Evolutionary conservation across 2,329 filamentous ascomycete species (phyloP).

Genomic region (Aspergillus hortae): DNA sequence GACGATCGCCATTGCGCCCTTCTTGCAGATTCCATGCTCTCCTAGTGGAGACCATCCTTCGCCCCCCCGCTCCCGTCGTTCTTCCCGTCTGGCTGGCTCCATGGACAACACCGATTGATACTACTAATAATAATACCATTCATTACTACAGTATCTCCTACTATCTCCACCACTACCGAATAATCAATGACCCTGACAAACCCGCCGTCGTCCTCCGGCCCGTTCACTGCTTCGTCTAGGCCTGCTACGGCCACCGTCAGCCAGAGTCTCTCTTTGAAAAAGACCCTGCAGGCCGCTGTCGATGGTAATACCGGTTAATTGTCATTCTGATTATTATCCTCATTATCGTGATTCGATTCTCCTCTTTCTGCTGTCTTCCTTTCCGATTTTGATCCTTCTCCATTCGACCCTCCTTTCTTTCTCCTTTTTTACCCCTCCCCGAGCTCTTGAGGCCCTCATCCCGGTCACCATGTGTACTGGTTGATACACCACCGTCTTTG

Average conservation of each 20-base stretch:
- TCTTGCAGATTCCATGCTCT: not conserved
- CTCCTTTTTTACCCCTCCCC: slow-evolving; percentile 6
- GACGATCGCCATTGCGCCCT: not conserved
- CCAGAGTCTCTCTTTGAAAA: slow-evolving; percentile 38
- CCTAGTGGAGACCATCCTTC: slow-evolving; percentile 1
- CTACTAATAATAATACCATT: not conserved
- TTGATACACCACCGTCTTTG: slow-evolving; percentile 3
- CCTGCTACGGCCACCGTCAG: slow-evolving; percentile 27
- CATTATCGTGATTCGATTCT: not conserved
- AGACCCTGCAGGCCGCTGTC: slow-evolving; percentile 41
- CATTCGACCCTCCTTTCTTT: slow-evolving; percentile 1
- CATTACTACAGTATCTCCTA: not conserved
- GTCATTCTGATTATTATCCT: slow-evolving; percentile 8
- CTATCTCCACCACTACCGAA: slow-evolving; percentile 1
- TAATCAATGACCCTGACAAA: slow-evolving; percentile 41
- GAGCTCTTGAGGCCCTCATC: not conserved
- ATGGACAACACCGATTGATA: slow-evolving; percentile 2
- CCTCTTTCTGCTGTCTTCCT: slow-evolving; percentile 13
- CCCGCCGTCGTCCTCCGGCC: slow-evolving; percentile 38
- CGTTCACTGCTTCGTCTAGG: slow-evolving; percentile 36
- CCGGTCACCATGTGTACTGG: slow-evolving; percentile 11
- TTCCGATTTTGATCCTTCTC: not conserved
- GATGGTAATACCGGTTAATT: slow-evolving; percentile 41
- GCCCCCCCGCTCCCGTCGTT: not conserved
- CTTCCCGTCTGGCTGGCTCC: slow-evolving; percentile 1